Conservation (phyloP, 2,329 filamentous ascomycete species). For the Coniochaeta pulveracea region DNA sequence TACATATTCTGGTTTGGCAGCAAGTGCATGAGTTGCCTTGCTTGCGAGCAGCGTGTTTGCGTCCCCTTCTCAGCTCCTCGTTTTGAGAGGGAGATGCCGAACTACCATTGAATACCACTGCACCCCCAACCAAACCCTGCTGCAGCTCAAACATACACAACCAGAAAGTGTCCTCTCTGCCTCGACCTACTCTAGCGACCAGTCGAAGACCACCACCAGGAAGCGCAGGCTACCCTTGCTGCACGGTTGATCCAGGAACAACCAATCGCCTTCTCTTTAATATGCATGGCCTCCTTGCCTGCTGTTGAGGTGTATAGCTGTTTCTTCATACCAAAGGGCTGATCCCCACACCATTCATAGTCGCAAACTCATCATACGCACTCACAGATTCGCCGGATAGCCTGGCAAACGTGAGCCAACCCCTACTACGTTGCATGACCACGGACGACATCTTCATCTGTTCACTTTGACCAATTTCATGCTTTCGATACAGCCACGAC, state of each 20-base stretch:
- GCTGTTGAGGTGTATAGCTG: constrained; percentile 26
- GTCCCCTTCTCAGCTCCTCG: constrained; percentile 13
- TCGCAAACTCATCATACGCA: too few relatives aligned
- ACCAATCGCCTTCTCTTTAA: constrained; percentile 27
- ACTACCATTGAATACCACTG: constrained; percentile 7
- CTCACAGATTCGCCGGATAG: too few relatives aligned
- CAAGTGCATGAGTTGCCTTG: too few relatives aligned
- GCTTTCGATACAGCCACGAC: constrained; percentile 8
- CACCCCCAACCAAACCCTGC: constrained; percentile 18
- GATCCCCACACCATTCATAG: constrained; percentile 19
- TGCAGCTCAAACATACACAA: constrained; percentile 22
- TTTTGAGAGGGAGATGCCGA: constrained; percentile 19
- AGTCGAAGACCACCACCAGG: constrained; percentile 4
- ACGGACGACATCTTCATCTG: constrained; percentile 9
- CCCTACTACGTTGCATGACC: constrained; percentile 1
- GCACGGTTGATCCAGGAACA: constrained; percentile 23
- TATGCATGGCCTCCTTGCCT: constrained; percentile 34
- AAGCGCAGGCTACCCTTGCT: constrained; percentile 12
- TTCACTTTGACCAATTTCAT: constrained; percentile 8
- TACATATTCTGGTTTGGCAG: background rate
- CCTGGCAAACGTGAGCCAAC: too few relatives aligned
- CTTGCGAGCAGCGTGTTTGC: background rate
- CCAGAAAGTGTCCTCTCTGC: constrained; percentile 3
- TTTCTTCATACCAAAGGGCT: constrained; percentile 19
- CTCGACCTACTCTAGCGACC: constrained; percentile 15